Conservation (phyloP, 768 basidiomycete species). For the Pleurotus sapidus region DNA sequence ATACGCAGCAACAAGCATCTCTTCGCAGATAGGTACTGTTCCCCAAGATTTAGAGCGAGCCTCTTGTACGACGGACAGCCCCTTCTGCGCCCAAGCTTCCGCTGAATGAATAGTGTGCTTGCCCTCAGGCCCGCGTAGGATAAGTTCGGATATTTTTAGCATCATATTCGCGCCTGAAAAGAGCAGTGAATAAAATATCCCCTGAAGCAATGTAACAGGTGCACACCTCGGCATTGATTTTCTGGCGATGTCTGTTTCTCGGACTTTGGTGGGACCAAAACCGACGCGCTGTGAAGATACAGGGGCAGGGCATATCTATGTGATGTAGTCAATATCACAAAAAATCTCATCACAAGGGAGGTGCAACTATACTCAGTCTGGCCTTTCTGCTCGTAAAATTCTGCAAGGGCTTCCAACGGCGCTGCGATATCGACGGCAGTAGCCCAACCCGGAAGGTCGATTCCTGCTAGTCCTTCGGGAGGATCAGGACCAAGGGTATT, state of each 20-base stretch:
- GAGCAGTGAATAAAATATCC: not conserved
- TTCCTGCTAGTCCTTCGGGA: slow-evolving; percentile 40
- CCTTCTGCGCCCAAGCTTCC: slow-evolving; percentile 61
- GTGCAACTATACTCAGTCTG: slow-evolving; percentile 43
- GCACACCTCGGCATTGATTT: slow-evolving; percentile 58
- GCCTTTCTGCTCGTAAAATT: slow-evolving; percentile 55
- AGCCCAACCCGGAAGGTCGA: slow-evolving; percentile 62
- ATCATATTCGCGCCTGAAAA: slow-evolving; percentile 42
- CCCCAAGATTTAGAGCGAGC: slow-evolving; percentile 3
- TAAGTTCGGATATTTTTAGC: slow-evolving; percentile 42
- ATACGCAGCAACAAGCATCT: slow-evolving; percentile 3
- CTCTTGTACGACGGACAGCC: slow-evolving; percentile 29
- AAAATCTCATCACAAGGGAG: not conserved
- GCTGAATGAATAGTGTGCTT: slow-evolving; percentile 41
- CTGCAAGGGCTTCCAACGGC: slow-evolving; percentile 64
- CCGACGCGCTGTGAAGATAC: slow-evolving; percentile 62
- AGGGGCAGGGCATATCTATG: slow-evolving; percentile 55
- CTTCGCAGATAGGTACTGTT: not conserved
- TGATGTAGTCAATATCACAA: slow-evolving; percentile 2
- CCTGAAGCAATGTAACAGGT: not conserved
- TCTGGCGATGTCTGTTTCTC: slow-evolving; percentile 31
- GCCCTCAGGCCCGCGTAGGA: slow-evolving; percentile 28
- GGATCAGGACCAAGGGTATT: slow-evolving; percentile 12
- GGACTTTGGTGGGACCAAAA: slow-evolving; percentile 52
- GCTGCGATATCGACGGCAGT: slow-evolving; percentile 58